Percentiles rank a stretch among this genome's conserved stretches.
phyloP scores from a whole-genome alignment of 148 eudicot species.

The Fagopyrum tataricum region DNA sequence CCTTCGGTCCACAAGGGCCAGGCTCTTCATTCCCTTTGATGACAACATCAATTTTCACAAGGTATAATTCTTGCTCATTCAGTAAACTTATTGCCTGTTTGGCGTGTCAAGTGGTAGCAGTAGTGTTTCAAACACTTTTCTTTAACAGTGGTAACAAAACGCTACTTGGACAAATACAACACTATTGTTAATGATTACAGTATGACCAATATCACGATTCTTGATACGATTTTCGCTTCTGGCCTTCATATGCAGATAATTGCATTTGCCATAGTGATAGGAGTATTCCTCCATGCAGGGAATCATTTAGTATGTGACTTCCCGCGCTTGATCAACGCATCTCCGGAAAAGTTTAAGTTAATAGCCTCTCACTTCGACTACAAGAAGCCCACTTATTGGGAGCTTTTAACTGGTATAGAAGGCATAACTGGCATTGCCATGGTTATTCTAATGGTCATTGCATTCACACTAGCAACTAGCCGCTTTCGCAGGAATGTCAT shows the following conservation, averaged over 20 bases:
- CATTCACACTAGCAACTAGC: constrained; percentile 77
- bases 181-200: background rate
- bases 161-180: no score
- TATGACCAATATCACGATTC: background rate
- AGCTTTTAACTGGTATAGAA: constrained; percentile 44
- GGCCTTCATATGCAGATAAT: constrained; percentile 41
- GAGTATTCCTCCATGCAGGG: constrained; percentile 66
- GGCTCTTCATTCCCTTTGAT: constrained; percentile 69
- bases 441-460: constrained; percentile 70
- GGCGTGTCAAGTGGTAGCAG: background rate
- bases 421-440: constrained; percentile 77
- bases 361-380: constrained; percentile 59
- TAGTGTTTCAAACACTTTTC: no score
- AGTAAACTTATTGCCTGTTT: background rate
- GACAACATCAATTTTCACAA: constrained; percentile 92
- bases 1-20: constrained; percentile 72
- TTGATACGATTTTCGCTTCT: background rate
- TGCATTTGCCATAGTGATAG: constrained; percentile 68
- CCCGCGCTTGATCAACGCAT: constrained; percentile 53
- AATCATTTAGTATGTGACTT: constrained; percentile 79
- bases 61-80: constrained; percentile 26
- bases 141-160: no score
- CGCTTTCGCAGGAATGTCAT: constrained; percentile 55
- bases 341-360: constrained; percentile 55
- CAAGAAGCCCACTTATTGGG: constrained; percentile 52